These are phyloP conservation scores for Dictyostelium brefeldianum DNA, from an alignment of 78 protist genomes.

Conservation along the genomic window DNA sequence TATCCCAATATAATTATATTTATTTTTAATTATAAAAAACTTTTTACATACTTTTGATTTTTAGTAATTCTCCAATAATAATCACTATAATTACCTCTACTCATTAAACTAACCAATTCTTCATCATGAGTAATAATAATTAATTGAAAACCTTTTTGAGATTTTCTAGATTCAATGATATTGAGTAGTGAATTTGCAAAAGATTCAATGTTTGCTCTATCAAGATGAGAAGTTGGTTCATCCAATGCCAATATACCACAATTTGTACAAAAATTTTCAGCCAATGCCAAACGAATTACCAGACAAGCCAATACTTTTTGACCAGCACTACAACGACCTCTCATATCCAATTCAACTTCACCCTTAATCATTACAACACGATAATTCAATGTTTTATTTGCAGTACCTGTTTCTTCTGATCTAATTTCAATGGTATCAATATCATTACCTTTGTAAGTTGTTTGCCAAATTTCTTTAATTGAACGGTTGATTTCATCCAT, in stretches of 20 bases:
- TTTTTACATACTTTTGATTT: conserved; percentile 18
- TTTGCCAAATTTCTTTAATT: conserved; percentile 95
- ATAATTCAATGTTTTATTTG: conserved; percentile 83
- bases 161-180: conserved; percentile 82
- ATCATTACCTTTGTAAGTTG: conserved; percentile 94
- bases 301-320: conserved; percentile 99
- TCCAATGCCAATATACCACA: conserved; percentile 99
- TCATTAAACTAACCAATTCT: conserved; percentile 91
- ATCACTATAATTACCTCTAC: conserved; percentile 69
- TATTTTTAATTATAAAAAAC: not conserved
- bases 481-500: conserved; percentile 97
- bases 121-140: conserved; percentile 99
- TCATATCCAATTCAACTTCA: conserved; percentile 96
- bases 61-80: conserved; percentile 84
- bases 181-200: conserved; percentile 91
- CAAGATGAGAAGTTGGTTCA: conserved; percentile 99
- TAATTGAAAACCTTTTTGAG: conserved; percentile 96
- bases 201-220: conserved; percentile 91
- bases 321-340: conserved; percentile 99
- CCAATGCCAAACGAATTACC: conserved; percentile 98
- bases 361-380: conserved; percentile 96
- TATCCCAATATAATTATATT: not conserved
- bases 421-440: conserved; percentile 97
- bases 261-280: conserved; percentile 97
- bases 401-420: conserved; percentile 67